These are phyloP conservation scores for Cladochytrium tenue DNA, from an alignment of 371 early-diverging fungal species.

Conservation along the genomic window DNA sequence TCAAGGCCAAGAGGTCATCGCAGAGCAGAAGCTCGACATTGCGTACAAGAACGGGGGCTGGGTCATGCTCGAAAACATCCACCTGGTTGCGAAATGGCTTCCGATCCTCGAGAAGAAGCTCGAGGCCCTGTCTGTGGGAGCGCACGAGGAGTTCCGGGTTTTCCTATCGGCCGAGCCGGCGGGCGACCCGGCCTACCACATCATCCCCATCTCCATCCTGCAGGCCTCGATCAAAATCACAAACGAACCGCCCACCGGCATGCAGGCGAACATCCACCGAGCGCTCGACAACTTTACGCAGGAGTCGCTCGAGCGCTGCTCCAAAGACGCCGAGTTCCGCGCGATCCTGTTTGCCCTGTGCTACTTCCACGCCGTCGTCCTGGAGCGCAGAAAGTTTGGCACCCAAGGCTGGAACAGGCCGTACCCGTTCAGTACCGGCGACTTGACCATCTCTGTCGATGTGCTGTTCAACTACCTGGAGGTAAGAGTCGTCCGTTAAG, in stretches of 20 bases:
- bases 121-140: conserved; percentile 49
- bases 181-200: conserved; percentile 59
- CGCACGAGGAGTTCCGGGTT: conserved; percentile 57
- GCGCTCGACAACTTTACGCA: conserved; percentile 66
- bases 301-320: conserved; percentile 61
- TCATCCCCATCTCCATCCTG: conserved; percentile 64
- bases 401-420: conserved; percentile 66
- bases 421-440: conserved; percentile 67
- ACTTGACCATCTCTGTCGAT: conserved; percentile 58
- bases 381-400: conserved; percentile 68
- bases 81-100: conserved; percentile 65
- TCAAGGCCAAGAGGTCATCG: conserved; percentile 68
- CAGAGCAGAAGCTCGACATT: conserved; percentile 61
- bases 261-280: conserved; percentile 68
- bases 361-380: conserved; percentile 68
- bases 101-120: conserved; percentile 64
- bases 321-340: conserved; percentile 64
- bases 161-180: conserved; percentile 65
- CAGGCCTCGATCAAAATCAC: conserved; percentile 68
- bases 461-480: conserved; percentile 68
- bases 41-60: conserved; percentile 64
- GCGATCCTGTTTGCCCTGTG: conserved; percentile 59
- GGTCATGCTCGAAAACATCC: conserved; percentile 72
- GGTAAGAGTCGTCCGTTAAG: conserved; percentile 7
- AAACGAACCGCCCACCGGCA: conserved; percentile 69